Conservation (phyloP, 129 eudicot genomes). For the Pseudognaphalium luteoalbum region DNA sequence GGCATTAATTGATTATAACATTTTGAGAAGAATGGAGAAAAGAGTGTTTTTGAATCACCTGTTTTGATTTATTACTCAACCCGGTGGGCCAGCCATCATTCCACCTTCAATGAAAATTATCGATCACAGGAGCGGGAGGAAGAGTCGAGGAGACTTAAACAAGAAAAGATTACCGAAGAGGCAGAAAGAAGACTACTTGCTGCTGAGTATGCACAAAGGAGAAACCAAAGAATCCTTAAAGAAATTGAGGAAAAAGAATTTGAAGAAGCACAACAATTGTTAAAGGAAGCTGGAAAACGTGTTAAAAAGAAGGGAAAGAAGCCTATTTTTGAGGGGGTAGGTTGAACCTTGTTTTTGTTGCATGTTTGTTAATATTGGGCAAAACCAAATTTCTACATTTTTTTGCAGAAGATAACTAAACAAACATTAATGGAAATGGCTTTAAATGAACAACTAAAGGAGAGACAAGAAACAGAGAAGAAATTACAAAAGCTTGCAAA, state of each 20-base stretch:
- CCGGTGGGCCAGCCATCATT: background rate
- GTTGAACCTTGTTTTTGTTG: background rate
- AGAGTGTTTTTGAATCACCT: background rate
- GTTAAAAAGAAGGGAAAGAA: slow-evolving; percentile 73
- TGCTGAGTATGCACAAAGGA: slow-evolving; percentile 61
- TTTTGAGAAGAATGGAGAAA: no score
- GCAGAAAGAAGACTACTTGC: slow-evolving; percentile 77
- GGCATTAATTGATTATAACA: no score
- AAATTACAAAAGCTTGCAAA: slow-evolving; percentile 68
- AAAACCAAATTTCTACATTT: background rate
- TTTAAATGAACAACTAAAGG: slow-evolving; percentile 54
- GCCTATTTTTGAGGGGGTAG: slow-evolving; percentile 58
- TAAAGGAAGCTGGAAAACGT: slow-evolving; percentile 63
- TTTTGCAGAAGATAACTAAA: slow-evolving; percentile 66
- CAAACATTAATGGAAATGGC: slow-evolving; percentile 59
- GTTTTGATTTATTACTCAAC: no score
- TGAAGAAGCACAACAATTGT: slow-evolving; percentile 58
- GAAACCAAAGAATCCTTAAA: slow-evolving; percentile 45
- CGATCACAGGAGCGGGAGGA: slow-evolving; percentile 66
- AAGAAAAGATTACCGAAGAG: slow-evolving; percentile 62
- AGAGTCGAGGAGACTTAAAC: slow-evolving; percentile 61
- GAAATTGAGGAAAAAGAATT: slow-evolving; percentile 75
- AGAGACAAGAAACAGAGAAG: slow-evolving; percentile 74
- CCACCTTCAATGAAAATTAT: background rate
- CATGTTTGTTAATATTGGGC: background rate